Conservation (phyloP, 2,329 filamentous ascomycete species). For the Aspergillus sp. region DNA sequence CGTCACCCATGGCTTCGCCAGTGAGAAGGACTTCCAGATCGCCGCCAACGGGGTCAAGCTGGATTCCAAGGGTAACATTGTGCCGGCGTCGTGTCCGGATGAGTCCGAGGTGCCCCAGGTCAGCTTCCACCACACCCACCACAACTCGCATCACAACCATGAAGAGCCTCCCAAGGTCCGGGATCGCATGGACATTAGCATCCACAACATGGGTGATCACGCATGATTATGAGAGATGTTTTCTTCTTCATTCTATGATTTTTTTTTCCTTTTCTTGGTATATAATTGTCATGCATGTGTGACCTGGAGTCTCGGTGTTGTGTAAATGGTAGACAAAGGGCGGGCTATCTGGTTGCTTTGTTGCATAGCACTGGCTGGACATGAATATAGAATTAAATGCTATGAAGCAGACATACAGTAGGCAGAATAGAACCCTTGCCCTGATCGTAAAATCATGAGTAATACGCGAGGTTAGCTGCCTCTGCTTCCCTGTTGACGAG, state of each 20-base stretch:
- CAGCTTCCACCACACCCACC: constrained; percentile 20
- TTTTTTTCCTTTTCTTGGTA: neutral
- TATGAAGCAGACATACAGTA: neutral
- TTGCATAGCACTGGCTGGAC: constrained; percentile 11
- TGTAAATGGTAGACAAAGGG: constrained; percentile 17
- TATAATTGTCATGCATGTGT: constrained; percentile 9
- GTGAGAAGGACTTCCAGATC: constrained; percentile 60
- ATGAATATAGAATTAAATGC: too few relatives aligned
- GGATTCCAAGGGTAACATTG: constrained; percentile 55
- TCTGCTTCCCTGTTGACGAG: too few relatives aligned
- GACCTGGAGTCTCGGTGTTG: constrained; percentile 21
- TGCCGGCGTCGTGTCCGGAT: constrained; percentile 44
- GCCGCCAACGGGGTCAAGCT: constrained; percentile 62
- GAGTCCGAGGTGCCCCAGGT: constrained; percentile 23
- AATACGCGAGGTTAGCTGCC: too few relatives aligned
- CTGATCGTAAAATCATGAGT: too few relatives aligned
- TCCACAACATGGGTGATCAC: constrained; percentile 58
- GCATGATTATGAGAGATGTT: constrained; percentile 24
- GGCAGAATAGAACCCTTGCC: too few relatives aligned
- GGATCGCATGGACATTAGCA: constrained; percentile 59
- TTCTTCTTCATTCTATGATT: constrained; percentile 4
- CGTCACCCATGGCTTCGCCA: constrained; percentile 62
- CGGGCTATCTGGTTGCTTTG: constrained; percentile 15
- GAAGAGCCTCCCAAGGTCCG: constrained; percentile 43
- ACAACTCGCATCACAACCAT: constrained; percentile 20